These are phyloP conservation scores for Trichaptum fuscoviolaceum DNA, from an alignment of 768 basidiomycete species.

Conservation along the genomic window DNA sequence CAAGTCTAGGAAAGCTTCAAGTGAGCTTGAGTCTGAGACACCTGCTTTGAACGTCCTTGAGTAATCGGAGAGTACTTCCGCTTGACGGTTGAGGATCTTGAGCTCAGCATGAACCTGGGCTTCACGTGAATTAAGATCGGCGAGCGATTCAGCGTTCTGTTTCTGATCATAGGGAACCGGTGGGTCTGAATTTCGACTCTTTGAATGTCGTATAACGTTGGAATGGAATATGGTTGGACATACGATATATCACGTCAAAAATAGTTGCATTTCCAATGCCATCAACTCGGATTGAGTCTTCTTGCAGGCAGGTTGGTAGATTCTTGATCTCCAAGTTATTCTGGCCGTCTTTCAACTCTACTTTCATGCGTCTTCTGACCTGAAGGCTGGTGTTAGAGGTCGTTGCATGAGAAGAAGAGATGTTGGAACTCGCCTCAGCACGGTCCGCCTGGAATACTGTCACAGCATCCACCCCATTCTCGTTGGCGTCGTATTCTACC, in stretches of 20 bases:
- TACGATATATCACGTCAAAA: conserved; percentile 41
- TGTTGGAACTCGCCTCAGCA: background rate
- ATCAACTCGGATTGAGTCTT: conserved; percentile 51
- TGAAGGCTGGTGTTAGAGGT: background rate
- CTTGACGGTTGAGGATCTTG: conserved; percentile 35
- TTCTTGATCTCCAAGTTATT: conserved; percentile 45
- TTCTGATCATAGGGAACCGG: conserved; percentile 34
- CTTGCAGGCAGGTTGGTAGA: conserved; percentile 46
- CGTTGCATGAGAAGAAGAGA: background rate
- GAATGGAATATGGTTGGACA: conserved; percentile 11
- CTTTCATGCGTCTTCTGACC: background rate
- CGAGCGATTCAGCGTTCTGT: conserved; percentile 29
- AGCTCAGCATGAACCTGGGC: conserved; percentile 24
- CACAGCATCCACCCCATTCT: background rate
- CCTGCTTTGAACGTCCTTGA: conserved; percentile 39
- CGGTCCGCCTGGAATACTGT: background rate
- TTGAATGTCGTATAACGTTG: background rate
- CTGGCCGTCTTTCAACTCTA: conserved; percentile 38
- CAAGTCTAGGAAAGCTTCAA: conserved; percentile 36
- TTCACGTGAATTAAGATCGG: background rate
- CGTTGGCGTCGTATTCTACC: background rate
- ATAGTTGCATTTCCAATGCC: conserved; percentile 44
- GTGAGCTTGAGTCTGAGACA: conserved; percentile 32
- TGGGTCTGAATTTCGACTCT: conserved; percentile 7
- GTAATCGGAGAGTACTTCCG: conserved; percentile 37